phyloP scores from a whole-genome alignment of 73 alveolate species.

The Tetrahymena borealis region DNA sequence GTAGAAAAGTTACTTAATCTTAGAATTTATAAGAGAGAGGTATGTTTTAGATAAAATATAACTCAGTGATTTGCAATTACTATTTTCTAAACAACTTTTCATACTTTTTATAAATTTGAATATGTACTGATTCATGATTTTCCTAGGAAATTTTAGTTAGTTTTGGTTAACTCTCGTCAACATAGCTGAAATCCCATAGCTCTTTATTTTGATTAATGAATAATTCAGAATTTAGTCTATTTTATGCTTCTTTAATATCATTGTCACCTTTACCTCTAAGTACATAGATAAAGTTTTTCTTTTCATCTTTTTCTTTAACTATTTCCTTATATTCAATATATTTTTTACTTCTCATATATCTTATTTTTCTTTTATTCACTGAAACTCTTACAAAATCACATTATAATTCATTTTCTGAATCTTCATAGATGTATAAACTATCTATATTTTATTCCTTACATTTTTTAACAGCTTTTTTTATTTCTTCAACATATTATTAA shows the following conservation, averaged over 20 bases:
- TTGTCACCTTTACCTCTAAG: neutral
- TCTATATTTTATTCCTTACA: neutral
- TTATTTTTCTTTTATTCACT: neutral
- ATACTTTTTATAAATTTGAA: neutral
- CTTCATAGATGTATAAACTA: neutral
- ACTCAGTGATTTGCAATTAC: neutral
- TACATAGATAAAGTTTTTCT: neutral
- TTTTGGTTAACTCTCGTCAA: neutral
- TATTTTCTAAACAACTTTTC: neutral
- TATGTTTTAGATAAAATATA: neutral
- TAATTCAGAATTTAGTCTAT: neutral
- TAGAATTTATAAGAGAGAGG: neutral
- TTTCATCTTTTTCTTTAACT: neutral
- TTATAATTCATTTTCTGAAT: neutral
- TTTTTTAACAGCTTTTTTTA: neutral
- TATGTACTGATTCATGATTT: neutral
- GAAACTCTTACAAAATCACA: neutral
- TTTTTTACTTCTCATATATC: neutral
- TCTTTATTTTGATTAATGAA: neutral
- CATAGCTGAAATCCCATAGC: neutral
- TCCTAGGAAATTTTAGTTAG: neutral
- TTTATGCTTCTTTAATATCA: neutral
- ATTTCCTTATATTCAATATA: neutral
- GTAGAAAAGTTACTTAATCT: neutral
- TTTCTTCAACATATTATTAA: neutral